These are phyloP conservation scores for Goffeauzyma gilvescens DNA, from an alignment of 768 basidiomycete species.

Conservation along the genomic window DNA sequence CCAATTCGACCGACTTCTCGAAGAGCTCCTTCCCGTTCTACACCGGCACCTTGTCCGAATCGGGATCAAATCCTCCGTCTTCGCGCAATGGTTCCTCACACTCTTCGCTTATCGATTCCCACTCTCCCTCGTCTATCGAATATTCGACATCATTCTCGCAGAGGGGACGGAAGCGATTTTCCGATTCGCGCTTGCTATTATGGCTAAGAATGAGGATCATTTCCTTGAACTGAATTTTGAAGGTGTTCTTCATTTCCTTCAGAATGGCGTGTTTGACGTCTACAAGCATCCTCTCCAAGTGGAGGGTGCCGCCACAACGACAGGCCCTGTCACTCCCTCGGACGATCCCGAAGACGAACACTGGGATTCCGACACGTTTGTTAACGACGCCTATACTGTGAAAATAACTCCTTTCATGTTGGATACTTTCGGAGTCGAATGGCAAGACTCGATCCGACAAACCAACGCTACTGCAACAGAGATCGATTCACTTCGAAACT, in stretches of 20 bases:
- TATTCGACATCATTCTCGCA: slow-evolving; percentile 89
- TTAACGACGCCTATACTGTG: background rate
- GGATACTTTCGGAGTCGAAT: slow-evolving; percentile 72
- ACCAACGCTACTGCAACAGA: slow-evolving; percentile 68
- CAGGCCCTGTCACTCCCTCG: slow-evolving; percentile 11
- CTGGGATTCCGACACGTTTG: background rate
- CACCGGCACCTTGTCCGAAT: slow-evolving; percentile 85
- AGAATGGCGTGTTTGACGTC: slow-evolving; percentile 57
- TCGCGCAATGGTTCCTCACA: slow-evolving; percentile 96
- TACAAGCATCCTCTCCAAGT: slow-evolving; percentile 38
- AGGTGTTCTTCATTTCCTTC: slow-evolving; percentile 66
- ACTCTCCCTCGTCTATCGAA: slow-evolving; percentile 78
- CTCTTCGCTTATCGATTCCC: slow-evolving; percentile 94
- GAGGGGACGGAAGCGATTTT: slow-evolving; percentile 96
- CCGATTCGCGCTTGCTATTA: slow-evolving; percentile 69
- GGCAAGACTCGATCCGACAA: slow-evolving; percentile 55
- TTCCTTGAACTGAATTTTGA: slow-evolving; percentile 74
- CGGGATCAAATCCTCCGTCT: slow-evolving; percentile 95
- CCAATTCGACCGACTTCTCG: slow-evolving; percentile 84
- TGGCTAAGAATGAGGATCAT: slow-evolving; percentile 69
- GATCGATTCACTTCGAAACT: slow-evolving; percentile 61
- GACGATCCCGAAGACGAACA: slow-evolving; percentile 22
- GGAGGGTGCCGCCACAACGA: background rate
- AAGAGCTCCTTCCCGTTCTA: slow-evolving; percentile 77
- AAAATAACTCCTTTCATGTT: slow-evolving; percentile 73